Evolutionary conservation across 306 rosid genomes (phyloP).

Genomic region (Chamaecrista fasciculata): DNA sequence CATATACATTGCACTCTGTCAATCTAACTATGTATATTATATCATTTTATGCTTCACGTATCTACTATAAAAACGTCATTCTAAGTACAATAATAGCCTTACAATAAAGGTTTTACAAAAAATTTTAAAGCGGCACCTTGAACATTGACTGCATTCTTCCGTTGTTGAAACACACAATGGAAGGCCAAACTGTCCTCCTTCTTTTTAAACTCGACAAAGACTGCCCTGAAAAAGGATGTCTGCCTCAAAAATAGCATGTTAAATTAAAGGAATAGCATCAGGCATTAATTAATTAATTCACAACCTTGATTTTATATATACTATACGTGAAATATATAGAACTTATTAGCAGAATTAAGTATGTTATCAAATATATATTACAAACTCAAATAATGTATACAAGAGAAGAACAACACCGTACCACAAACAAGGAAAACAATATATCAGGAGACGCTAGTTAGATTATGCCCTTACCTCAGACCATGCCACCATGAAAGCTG

Average conservation of each 20-base stretch:
- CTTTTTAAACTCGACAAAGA: constrained; percentile 58
- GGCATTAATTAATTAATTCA: constrained; percentile 22
- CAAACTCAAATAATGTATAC: constrained; percentile 2
- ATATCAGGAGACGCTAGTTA: not conserved
- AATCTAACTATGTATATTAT: no score
- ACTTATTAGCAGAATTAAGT: not conserved
- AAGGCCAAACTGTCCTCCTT: constrained; percentile 66
- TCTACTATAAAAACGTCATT: constrained; percentile 14
- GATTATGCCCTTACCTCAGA: constrained; percentile 51
- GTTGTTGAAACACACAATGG: constrained; percentile 63
- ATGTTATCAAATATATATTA: not conserved
- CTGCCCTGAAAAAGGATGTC: constrained; percentile 63
- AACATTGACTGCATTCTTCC: constrained; percentile 50
- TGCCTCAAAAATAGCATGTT: constrained; percentile 46
- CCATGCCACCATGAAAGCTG: constrained; percentile 56
- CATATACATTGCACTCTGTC: no score
- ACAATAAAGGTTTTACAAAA: constrained; percentile 17
- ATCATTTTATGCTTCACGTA: no score
- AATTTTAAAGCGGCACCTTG: constrained; percentile 57
- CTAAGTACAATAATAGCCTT: not conserved
- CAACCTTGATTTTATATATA: not conserved
- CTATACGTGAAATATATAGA: no score
- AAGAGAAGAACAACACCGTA: not conserved
- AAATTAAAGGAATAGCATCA: constrained; percentile 21
- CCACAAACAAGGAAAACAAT: constrained; percentile 3